Conservation (phyloP, 805 yeast species). For the Kodamaea neixiangensis region DNA sequence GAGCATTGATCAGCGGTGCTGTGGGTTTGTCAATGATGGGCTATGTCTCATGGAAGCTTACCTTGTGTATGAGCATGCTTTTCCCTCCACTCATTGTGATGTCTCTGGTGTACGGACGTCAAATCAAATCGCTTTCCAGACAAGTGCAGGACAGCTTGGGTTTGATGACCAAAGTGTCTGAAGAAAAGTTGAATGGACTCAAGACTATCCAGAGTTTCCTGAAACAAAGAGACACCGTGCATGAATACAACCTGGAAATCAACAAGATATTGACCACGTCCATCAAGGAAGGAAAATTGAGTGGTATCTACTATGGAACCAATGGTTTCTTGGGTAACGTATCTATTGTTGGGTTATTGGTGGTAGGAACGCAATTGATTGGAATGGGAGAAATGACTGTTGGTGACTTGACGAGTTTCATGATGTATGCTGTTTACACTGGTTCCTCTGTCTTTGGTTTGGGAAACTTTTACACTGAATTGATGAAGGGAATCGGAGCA, state of each 20-base stretch:
- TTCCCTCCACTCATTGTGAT: slow-evolving; percentile 83
- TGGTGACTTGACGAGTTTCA: slow-evolving; percentile 88
- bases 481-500: slow-evolving; percentile 98
- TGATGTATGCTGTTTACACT: slow-evolving; percentile 93
- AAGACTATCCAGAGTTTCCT: slow-evolving; percentile 89
- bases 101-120: slow-evolving; percentile 80
- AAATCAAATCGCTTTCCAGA: slow-evolving; percentile 71
- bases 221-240: slow-evolving; percentile 78
- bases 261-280: slow-evolving; percentile 66
- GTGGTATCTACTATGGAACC: slow-evolving; percentile 74
- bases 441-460: slow-evolving; percentile 92
- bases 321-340: slow-evolving; percentile 85
- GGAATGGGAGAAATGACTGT: slow-evolving; percentile 71
- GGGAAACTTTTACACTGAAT: slow-evolving; percentile 87
- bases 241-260: slow-evolving; percentile 71
- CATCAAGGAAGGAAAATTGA: slow-evolving; percentile 73
- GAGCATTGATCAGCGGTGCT: slow-evolving; percentile 77
- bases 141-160: slow-evolving; percentile 85
- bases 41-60: slow-evolving; percentile 77
- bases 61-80: slow-evolving; percentile 75
- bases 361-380: slow-evolving; percentile 83
- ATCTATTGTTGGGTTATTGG: slow-evolving; percentile 72
- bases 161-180: slow-evolving; percentile 82
- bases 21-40: slow-evolving; percentile 94
- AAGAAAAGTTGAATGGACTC: slow-evolving; percentile 84